A percentile compares a stretch with the other conserved stretches of the same genome.
phyloP scores from a whole-genome alignment of 345 rosid genomes.

The Eucalyptus marginata region DNA sequence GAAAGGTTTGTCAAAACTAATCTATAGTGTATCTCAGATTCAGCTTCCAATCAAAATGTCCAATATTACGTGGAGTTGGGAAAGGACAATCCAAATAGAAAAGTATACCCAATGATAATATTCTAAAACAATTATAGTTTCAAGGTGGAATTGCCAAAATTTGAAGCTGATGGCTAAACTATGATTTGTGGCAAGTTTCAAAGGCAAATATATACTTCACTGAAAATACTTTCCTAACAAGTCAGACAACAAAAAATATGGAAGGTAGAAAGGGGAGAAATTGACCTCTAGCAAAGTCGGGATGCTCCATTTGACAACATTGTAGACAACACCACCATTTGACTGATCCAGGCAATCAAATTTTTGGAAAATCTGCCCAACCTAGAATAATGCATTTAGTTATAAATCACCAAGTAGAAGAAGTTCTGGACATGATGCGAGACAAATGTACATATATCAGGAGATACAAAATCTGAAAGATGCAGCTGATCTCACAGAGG shows the following conservation, averaged over 20 bases:
- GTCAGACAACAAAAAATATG: neutral
- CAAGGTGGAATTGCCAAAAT: neutral
- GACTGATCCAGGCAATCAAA: conserved; percentile 53
- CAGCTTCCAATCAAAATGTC: neutral
- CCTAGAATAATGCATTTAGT: conserved; percentile 16
- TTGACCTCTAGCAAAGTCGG: conserved; percentile 67
- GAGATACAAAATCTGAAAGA: neutral
- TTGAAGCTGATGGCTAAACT: neutral
- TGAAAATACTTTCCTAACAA: neutral
- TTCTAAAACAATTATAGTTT: neutral
- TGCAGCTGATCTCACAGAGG: neutral
- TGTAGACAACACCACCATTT: conserved; percentile 54
- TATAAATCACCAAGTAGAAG: neutral
- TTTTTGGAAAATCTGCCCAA: conserved; percentile 81
- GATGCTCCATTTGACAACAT: conserved; percentile 83
- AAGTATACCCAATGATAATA: neutral
- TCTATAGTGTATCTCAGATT: neutral
- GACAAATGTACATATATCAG: neutral
- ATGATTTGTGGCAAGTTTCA: neutral
- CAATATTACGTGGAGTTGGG: neutral
- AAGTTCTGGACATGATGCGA: neutral
- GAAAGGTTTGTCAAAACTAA: neutral
- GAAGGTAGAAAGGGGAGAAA: neutral
- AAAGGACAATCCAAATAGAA: neutral
- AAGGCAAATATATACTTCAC: neutral